Conservation (phyloP, 1,284 basidiomycete species). For the Microbotryum violaceum region DNA sequence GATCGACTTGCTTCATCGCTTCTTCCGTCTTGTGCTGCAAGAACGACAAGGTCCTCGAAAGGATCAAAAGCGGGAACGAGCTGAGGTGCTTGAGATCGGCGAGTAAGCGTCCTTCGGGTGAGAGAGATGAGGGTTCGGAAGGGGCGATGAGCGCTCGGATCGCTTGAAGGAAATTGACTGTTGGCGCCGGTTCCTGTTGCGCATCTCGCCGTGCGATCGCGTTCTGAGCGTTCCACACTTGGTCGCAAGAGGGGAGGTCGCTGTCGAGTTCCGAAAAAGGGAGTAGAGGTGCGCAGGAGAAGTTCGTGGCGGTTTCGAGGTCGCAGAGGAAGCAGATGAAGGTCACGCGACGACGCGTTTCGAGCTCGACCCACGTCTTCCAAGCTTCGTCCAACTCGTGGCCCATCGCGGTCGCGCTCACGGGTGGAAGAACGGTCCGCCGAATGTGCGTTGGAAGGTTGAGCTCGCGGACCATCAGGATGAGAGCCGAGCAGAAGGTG, state of each 20-base stretch:
- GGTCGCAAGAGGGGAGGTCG: constrained; percentile 23
- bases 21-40: constrained; percentile 29
- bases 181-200: not conserved
- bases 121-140: constrained; percentile 9
- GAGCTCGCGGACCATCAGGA: constrained; percentile 26
- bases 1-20: constrained; percentile 20
- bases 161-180: constrained; percentile 17
- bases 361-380: constrained; percentile 27
- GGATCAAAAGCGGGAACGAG: constrained; percentile 24
- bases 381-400: constrained; percentile 18
- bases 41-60: constrained; percentile 21
- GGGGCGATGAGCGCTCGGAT: constrained; percentile 20
- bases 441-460: constrained; percentile 14
- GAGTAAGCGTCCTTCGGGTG: constrained; percentile 14
- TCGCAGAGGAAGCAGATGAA: constrained; percentile 30
- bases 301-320: constrained; percentile 25
- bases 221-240: constrained; percentile 16
- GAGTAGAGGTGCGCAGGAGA: constrained; percentile 15
- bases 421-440: not conserved
- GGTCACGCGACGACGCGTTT: constrained; percentile 25
- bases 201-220: constrained; percentile 16
- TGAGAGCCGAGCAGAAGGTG: constrained; percentile 24
- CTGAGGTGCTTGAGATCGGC: constrained; percentile 14
- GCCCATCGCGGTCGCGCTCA: not conserved
- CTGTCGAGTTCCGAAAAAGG: constrained; percentile 24